These are phyloP conservation scores for Zymoseptoria pseudotritici DNA, from an alignment of 2,329 filamentous ascomycete species.

Conservation along the genomic window DNA sequence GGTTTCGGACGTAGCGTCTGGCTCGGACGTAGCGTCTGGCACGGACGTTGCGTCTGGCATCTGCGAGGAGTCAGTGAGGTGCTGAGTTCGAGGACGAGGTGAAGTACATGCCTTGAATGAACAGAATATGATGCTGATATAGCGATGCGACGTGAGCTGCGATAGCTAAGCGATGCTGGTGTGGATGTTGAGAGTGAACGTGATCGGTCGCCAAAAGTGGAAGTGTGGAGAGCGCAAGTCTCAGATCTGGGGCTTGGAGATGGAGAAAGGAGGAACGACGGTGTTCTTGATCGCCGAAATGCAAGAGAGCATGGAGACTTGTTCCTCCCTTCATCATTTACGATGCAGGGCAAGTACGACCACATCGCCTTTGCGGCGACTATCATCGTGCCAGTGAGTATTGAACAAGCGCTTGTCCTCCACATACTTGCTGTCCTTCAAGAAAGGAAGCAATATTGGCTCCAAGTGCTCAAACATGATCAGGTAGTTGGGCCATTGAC, in stretches of 20 bases:
- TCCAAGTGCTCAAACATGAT: constrained; percentile 54
- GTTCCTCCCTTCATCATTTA: background rate
- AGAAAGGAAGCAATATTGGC: constrained; percentile 36
- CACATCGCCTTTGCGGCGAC: constrained; percentile 53
- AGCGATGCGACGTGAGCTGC: background rate
- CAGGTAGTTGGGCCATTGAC: constrained; percentile 39
- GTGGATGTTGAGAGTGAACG: background rate
- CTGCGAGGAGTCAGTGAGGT: background rate
- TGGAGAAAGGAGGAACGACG: background rate
- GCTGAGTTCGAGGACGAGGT: background rate
- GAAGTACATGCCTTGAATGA: background rate
- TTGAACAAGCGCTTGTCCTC: constrained; percentile 57
- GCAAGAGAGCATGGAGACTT: background rate
- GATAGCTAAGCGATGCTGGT: background rate
- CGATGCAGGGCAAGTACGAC: constrained; percentile 40
- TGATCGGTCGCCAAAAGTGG: background rate
- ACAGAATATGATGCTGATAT: background rate
- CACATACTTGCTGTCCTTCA: constrained; percentile 43
- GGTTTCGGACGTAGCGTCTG: background rate
- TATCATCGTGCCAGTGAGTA: constrained; percentile 56
- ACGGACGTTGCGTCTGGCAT: background rate
- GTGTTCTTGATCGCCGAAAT: background rate
- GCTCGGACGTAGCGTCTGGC: too few species aligned
- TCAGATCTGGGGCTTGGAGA: background rate
- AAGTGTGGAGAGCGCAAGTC: background rate